Percentiles rank a stretch among this genome's conserved stretches.
These are phyloP conservation scores for Cryptococcus hybrid DNA, from an alignment of 1,284 basidiomycete species.

Conservation along the genomic window DNA sequence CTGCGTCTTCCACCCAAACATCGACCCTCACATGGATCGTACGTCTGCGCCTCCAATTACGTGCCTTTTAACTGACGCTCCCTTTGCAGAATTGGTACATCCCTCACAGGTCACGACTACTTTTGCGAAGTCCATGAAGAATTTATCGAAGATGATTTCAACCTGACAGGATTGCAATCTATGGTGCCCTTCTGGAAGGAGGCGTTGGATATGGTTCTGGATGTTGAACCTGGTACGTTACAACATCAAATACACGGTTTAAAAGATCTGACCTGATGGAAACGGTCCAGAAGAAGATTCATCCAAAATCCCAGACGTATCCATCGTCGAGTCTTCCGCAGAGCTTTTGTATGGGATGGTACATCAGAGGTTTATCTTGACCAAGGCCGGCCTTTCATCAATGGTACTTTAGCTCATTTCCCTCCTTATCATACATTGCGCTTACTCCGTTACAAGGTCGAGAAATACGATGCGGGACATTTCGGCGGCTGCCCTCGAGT, in stretches of 20 bases:
- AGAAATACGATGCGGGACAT: slow-evolving; percentile 90
- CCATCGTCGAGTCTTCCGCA: slow-evolving; percentile 96
- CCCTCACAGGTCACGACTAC: slow-evolving; percentile 97
- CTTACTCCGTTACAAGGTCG: slow-evolving; percentile 59
- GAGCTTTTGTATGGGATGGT: slow-evolving; percentile 97
- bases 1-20: slow-evolving; percentile 48
- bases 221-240: slow-evolving; percentile 90
- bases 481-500: slow-evolving; percentile 97
- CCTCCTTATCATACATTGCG: neutral
- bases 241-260: neutral
- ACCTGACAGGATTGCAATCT: slow-evolving; percentile 90
- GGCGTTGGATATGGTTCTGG: slow-evolving; percentile 99
- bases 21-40: slow-evolving; percentile 52
- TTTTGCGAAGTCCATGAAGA: slow-evolving; percentile 97
- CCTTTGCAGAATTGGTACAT: slow-evolving; percentile 77
- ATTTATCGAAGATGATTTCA: slow-evolving; percentile 99
- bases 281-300: slow-evolving; percentile 73
- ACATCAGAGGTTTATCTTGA: slow-evolving; percentile 96
- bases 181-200: slow-evolving; percentile 98
- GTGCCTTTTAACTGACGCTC: neutral
- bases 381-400: slow-evolving; percentile 85
- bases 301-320: slow-evolving; percentile 75
- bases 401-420: slow-evolving; percentile 66
- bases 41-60: slow-evolving; percentile 11
- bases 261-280: neutral